Evolutionary conservation across 352 stramenopile genomes (phyloP), one percentile per base, ranked within the genome.

Genomic region (Peronospora farinosa): DNA sequence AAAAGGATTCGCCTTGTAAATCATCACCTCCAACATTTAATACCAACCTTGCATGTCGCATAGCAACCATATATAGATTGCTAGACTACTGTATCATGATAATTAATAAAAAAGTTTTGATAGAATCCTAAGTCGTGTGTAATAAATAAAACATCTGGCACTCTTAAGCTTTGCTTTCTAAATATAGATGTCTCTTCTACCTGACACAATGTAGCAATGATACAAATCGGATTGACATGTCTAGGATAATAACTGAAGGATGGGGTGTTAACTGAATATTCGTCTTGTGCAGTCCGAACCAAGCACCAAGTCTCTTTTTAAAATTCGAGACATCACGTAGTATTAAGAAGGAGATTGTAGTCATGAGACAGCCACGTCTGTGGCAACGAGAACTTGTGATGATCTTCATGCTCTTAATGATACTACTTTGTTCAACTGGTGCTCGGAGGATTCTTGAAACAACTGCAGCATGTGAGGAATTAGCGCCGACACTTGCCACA

Each of bases 151-250:
- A 23, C 3, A 27, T 27, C 3, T 27, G 23, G n/a, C n/a, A n/a
- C n/a, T n/a, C n/a, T n/a, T n/a, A n/a, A n/a, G n/a, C n/a, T n/a
- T n/a, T n/a, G n/a, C n/a, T n/a, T n/a, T n/a, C n/a, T n/a, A n/a
- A n/a, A n/a, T n/a, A n/a, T n/a, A n/a, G n/a, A n/a, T n/a, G n/a
- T n/a, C n/a, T n/a, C n/a, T n/a, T n/a, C n/a, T n/a, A n/a, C n/a
- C n/a, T n/a, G n/a, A n/a, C n/a, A n/a, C n/a, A n/a, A 58, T 54
- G 52, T 58, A 58, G 58, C 52, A 57, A 49, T 55, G 31, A 7
- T 6, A 37, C 57, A 58, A 58, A 66, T 62, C 57, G 2, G 7
- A 17, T 21, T n/a, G 41, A 35, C 16, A 12, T 46, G 39, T 12
- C 9, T 11, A 47, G 28, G 53, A 66, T 40, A 23, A 21, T 10